phyloP scores from a whole-genome alignment of 805 yeast species.

The Candida sonorensis region DNA sequence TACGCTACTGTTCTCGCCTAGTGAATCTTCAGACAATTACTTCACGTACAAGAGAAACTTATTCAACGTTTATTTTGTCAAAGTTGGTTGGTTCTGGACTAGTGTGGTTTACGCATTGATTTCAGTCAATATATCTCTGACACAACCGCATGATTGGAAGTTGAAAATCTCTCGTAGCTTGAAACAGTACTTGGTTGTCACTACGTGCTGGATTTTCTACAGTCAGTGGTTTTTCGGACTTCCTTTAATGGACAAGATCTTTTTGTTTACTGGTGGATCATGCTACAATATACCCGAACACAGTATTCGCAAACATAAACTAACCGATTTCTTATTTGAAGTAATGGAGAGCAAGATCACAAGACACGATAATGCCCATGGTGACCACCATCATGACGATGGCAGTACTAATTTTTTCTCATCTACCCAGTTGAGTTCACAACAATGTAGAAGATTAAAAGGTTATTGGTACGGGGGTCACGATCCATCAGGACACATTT shows the following conservation, averaged over 20 bases:
- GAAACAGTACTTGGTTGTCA: slow-evolving; percentile 44
- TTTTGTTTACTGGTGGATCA: slow-evolving; percentile 74
- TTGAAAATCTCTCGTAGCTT: too few relatives aligned
- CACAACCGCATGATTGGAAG: too few relatives aligned
- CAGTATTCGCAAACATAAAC: not conserved
- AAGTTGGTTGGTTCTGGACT: slow-evolving; percentile 94
- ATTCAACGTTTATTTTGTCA: slow-evolving; percentile 70
- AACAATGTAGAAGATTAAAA: slow-evolving; percentile 48
- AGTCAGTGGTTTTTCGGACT: slow-evolving; percentile 83
- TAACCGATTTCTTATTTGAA: not conserved
- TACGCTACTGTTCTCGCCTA: slow-evolving; percentile 36
- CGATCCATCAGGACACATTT: slow-evolving; percentile 94
- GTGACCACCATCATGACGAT: too few relatives aligned
- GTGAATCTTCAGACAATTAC: slow-evolving; percentile 41
- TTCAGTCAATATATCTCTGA: slow-evolving; percentile 8
- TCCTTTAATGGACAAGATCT: slow-evolving; percentile 86
- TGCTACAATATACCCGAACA: slow-evolving; percentile 38
- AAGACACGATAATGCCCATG: too few relatives aligned
- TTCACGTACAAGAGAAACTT: slow-evolving; percentile 60
- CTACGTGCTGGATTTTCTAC: slow-evolving; percentile 78
- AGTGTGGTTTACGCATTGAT: slow-evolving; percentile 31
- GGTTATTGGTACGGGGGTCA: slow-evolving; percentile 83
- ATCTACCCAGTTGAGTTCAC: slow-evolving; percentile 30
- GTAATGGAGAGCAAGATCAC: too few relatives aligned
- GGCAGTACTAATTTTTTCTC: too few relatives aligned